Conservation (phyloP, 768 basidiomycete species). For the Naganishia randhawae region DNA sequence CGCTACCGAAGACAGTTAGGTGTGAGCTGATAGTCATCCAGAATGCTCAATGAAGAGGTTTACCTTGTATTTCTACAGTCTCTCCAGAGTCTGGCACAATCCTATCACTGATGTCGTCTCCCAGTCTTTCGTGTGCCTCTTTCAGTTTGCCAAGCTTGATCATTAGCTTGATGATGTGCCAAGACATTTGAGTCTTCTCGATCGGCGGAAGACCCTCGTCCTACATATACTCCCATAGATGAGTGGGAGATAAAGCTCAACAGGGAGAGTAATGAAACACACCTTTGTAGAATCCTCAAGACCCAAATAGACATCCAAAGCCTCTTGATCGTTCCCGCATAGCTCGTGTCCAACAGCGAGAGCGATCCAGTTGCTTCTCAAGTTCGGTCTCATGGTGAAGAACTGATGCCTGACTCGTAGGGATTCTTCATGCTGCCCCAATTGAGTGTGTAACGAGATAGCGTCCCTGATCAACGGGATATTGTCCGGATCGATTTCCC, state of each 20-base stretch:
- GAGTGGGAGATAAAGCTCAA: background rate
- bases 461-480: constrained; percentile 88
- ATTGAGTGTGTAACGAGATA: constrained; percentile 80
- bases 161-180: constrained; percentile 43
- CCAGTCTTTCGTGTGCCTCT: constrained; percentile 43
- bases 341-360: constrained; percentile 85
- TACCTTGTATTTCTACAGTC: constrained; percentile 44
- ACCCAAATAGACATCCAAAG: constrained; percentile 67
- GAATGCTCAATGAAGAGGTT: constrained; percentile 2
- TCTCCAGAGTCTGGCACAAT: constrained; percentile 45
- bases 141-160: constrained; percentile 39
- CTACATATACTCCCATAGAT: background rate
- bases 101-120: constrained; percentile 36
- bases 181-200: constrained; percentile 44
- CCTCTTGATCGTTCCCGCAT: constrained; percentile 67
- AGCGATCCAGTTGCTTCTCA: constrained; percentile 84
- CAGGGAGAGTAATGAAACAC: constrained; percentile 30
- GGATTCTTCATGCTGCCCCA: constrained; percentile 71
- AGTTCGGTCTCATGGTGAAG: constrained; percentile 71
- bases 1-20: constrained; percentile 55
- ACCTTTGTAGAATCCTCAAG: constrained; percentile 73
- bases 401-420: constrained; percentile 78
- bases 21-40: background rate
- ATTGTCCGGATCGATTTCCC: constrained; percentile 88
- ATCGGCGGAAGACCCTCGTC: constrained; percentile 39